Conservation (phyloP, 306 rosid species). For the Rubus parviflorus region DNA sequence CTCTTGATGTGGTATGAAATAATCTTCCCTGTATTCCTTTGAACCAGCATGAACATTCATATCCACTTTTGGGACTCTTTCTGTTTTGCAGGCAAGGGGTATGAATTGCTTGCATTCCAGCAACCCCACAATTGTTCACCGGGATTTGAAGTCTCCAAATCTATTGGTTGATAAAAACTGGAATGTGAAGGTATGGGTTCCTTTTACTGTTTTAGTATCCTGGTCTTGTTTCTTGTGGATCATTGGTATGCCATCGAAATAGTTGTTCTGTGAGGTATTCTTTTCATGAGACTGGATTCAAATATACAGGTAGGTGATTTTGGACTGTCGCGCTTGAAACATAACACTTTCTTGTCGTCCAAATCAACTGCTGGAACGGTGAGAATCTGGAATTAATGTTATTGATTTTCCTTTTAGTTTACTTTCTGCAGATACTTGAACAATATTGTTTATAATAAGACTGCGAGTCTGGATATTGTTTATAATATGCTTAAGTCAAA, state of each 20-base stretch:
- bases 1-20: slow-evolving; percentile 90
- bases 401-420: not conserved
- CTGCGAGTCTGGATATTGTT: not conserved
- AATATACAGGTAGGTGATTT: slow-evolving; percentile 78
- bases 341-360: slow-evolving; percentile 94
- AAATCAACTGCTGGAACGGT: slow-evolving; percentile 99
- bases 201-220: slow-evolving; percentile 13
- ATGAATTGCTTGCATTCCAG: slow-evolving; percentile 98
- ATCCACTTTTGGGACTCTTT: slow-evolving; percentile 25
- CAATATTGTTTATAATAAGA: too few relatives aligned
- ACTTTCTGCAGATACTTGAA: slow-evolving; percentile 19
- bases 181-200: slow-evolving; percentile 84
- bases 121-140: slow-evolving; percentile 90
- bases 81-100: slow-evolving; percentile 86
- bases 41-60: slow-evolving; percentile 13
- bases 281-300: slow-evolving; percentile 6
- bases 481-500: not conserved
- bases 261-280: slow-evolving; percentile 1
- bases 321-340: slow-evolving; percentile 98
- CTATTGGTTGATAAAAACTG: slow-evolving; percentile 97
- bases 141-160: slow-evolving; percentile 96
- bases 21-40: slow-evolving; percentile 14
- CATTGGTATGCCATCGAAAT: not conserved
- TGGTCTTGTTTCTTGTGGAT: slow-evolving; percentile 10
- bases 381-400: slow-evolving; percentile 40